Conservation (phyloP, 2,329 filamentous ascomycete genomes). For the Xylaria sp. region DNA sequence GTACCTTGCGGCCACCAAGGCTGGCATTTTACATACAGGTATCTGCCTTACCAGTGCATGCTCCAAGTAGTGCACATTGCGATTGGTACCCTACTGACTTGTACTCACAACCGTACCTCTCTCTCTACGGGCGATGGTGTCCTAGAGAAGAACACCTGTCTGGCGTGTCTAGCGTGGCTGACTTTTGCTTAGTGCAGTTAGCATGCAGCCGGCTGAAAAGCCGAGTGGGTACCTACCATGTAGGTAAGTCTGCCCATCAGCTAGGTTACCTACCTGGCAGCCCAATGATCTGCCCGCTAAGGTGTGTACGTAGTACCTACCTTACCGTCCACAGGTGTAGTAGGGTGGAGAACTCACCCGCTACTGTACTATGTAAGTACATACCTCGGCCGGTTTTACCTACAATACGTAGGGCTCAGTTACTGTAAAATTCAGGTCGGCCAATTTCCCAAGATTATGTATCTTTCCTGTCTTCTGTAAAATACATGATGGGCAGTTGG, state of each 20-base stretch:
- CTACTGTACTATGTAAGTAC: too few relatives aligned
- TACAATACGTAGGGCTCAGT: too few relatives aligned
- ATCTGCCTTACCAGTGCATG: too few relatives aligned
- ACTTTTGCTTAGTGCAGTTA: not conserved
- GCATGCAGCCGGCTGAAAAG: slow-evolving; percentile 8
- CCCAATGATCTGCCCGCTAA: not conserved
- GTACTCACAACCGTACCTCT: not conserved
- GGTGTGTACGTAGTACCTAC: not conserved
- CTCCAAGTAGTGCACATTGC: not conserved
- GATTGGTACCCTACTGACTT: not conserved
- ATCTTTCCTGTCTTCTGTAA: too few relatives aligned
- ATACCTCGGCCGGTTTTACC: too few relatives aligned
- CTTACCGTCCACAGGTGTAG: too few relatives aligned
- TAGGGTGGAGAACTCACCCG: too few relatives aligned
- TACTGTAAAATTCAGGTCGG: too few relatives aligned
- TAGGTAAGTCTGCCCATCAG: not conserved
- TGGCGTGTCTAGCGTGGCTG: not conserved
- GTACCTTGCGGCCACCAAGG: slow-evolving; percentile 9
- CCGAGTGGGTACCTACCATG: slow-evolving; percentile 1
- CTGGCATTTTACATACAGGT: not conserved
- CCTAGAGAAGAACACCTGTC: too few relatives aligned
- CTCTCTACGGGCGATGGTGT: too few relatives aligned
- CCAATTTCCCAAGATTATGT: too few relatives aligned
- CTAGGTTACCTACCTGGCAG: not conserved
- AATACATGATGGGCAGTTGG: too few relatives aligned